phyloP scores from a whole-genome alignment of 257 asterid species.

The Salvia hispanica region DNA sequence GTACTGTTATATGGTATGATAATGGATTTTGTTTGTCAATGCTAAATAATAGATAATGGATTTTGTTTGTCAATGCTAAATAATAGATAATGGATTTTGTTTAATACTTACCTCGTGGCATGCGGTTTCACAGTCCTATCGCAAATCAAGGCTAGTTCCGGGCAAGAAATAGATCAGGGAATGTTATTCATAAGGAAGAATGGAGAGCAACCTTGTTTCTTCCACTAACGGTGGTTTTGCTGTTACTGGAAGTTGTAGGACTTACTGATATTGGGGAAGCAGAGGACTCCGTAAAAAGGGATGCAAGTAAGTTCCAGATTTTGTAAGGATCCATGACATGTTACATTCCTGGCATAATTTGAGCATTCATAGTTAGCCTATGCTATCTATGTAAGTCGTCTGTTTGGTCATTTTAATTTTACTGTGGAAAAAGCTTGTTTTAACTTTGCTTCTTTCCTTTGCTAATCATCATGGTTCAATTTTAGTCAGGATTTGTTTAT shows the following conservation, averaged over 20 bases:
- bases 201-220: conserved; percentile 61
- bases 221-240: conserved; percentile 57
- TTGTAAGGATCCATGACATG: background rate
- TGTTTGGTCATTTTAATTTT: background rate
- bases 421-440: background rate
- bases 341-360: conserved; percentile 5
- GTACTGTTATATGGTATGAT: no score
- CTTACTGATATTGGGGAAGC: conserved; percentile 73
- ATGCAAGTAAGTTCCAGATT: conserved; percentile 66
- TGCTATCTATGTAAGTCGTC: background rate
- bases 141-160: conserved; percentile 28
- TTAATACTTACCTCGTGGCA: conserved; percentile 15
- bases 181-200: conserved; percentile 60
- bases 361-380: background rate
- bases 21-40: background rate
- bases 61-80: no score
- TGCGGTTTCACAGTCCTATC: conserved; percentile 28
- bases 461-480: background rate
- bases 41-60: no score
- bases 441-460: background rate
- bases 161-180: conserved; percentile 42
- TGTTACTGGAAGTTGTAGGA: conserved; percentile 75
- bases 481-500: background rate
- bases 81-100: no score
- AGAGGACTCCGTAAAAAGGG: conserved; percentile 73